Evolutionary conservation across 352 stramenopile genomes (phyloP), one percentile per base, ranked within the genome.

Genomic region (Pythium dissimile): DNA sequence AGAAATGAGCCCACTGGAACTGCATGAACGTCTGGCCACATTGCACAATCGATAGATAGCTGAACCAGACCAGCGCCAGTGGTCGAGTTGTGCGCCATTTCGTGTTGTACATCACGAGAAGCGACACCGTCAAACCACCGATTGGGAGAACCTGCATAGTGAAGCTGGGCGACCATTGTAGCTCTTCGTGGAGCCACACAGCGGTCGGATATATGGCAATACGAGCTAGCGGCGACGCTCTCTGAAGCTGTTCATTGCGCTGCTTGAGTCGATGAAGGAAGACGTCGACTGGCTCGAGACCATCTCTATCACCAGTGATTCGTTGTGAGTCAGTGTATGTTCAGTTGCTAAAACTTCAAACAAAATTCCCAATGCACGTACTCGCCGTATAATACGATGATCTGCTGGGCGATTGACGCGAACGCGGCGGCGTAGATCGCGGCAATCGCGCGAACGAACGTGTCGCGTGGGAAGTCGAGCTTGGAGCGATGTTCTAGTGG

Each of bases 1-100:
- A 97, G 57, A 13, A 98, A 67, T n/a, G 80, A 81, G 60, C 93
- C 90, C 92, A 98, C 73, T 97, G 90, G 66, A 97, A 97, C 18
- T 71, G 75, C 59, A 97, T 88, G 64, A 98, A 97, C 18, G 78
- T 85, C 26, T 88, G 77, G n/a, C 88, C 89, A 18, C 80, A 77
- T 32, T 80, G 69, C n/a, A 74, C 68, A 32, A 94, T 75, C 35
- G 90, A 84, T 12, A 97, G 69, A 44, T 91, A 91, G 63, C 75
- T 81, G 37, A 92, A 52, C 67, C 75, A 87, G 26, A 82, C 23
- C 4, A 81, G 18, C 11, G 52, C 45, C 10, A 87, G 37, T 7
- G 68, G 59, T 18, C 73, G 28, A 3, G 72, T 61, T 11, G 63
- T 71, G 10, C 75, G 67, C 62, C 64, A 84, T 1, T 64, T 48